Evolutionary conservation across 371 early-diverging fungal genomes (phyloP).

Genomic region (Rhizomucor pusillus): DNA sequence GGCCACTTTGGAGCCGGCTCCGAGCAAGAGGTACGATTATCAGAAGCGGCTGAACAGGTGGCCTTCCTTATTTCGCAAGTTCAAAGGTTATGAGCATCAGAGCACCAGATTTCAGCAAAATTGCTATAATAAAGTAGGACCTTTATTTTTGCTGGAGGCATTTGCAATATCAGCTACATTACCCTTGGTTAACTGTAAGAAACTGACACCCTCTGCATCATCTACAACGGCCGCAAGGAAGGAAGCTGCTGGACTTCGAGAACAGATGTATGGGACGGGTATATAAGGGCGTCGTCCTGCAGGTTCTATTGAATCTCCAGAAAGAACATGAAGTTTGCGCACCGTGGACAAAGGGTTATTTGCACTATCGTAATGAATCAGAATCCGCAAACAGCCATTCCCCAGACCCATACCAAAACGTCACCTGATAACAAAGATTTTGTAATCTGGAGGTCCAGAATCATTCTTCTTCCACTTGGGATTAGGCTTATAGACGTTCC

Average conservation of each 20-base stretch:
- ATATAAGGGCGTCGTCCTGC: too few relatives aligned
- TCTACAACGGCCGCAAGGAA: slow-evolving; percentile 31
- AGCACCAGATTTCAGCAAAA: too few relatives aligned
- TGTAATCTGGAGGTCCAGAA: slow-evolving; percentile 48
- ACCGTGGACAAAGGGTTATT: background rate
- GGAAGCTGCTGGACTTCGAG: slow-evolving; percentile 4
- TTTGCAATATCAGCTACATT: slow-evolving; percentile 21
- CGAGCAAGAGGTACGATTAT: slow-evolving; percentile 45
- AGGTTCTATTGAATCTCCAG: background rate
- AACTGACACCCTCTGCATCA: slow-evolving; percentile 30
- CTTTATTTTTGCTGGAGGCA: too few relatives aligned
- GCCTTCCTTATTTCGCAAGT: slow-evolving; percentile 49
- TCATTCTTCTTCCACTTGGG: slow-evolving; percentile 48
- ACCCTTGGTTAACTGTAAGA: slow-evolving; percentile 17
- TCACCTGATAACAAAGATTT: slow-evolving; percentile 33
- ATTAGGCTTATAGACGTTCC: slow-evolving; percentile 53
- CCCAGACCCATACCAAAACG: background rate
- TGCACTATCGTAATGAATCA: background rate
- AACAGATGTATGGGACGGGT: slow-evolving; percentile 1
- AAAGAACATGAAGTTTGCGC: background rate
- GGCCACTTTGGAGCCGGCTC: slow-evolving; percentile 53
- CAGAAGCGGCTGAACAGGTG: slow-evolving; percentile 50
- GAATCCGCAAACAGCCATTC: background rate
- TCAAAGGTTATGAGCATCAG: slow-evolving; percentile 20
- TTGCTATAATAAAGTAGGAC: too few relatives aligned